Evolutionary conservation across 1,139 yeast genomes (phyloP), one percentile per base, ranked within the genome.

Genomic region (Geotrichum candidum): DNA sequence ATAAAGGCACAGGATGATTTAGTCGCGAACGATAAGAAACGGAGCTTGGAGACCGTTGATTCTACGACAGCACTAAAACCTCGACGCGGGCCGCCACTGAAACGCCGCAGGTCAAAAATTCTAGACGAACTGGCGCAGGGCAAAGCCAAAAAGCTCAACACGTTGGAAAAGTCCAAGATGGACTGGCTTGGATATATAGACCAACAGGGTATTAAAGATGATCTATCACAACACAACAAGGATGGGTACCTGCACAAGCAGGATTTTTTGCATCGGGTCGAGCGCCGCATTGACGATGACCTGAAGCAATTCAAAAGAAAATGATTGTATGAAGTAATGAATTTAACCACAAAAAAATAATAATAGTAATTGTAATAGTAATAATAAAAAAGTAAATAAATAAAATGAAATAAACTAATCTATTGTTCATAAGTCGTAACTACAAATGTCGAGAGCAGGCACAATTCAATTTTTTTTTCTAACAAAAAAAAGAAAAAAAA

Each of bases 161-260:
- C 99, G 0, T 78, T 94, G 65, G 98, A 95, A 73, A 94, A 94
- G 73, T 89, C 96, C 1, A 80, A 96, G 65, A 80, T 94, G 63
- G 99, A 94, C 74, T 94, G 99, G 97, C 96, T 96, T 0, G 85
- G 90, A 64, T 92, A 89, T 76, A 97, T 95, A 25, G 98, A 94
- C 74, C 81, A 87, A 68, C 85, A 87, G 66, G 91, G 92, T 64
- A 85, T 95, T 62, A 81, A 83, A 60, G 97, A 90, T 67, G 99
- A 94, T 66, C 81, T 94, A 72, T 82, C 81, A 61, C 81, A 84
- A 62, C 88, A 87, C 71, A 92, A 91, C 73, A 80, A 79, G 68
- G 88, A 83, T 59, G 99, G 99, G 15, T 94, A 86, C 75, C 78
- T 95, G 71, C 96, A 90, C 67, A 90, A 85, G 72, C 98, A 94